Percentiles rank a stretch among this genome's conserved stretches.
Evolutionary conservation across 306 rosid species (phyloP).

Genomic region (Trifolium subterraneum): DNA sequence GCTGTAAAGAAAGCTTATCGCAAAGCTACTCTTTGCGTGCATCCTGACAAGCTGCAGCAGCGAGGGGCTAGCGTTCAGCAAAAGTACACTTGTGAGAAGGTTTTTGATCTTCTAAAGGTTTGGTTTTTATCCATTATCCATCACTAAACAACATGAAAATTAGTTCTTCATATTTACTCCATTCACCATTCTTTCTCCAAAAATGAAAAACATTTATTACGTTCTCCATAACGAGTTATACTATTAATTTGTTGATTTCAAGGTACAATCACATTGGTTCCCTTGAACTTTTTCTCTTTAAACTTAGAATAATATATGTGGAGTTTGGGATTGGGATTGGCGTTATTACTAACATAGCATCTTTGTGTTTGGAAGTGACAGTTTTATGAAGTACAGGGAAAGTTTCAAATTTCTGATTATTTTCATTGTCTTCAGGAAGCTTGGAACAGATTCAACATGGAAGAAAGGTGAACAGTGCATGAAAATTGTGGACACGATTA

Average conservation of each 20-base stretch:
- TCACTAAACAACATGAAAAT: slow-evolving; percentile 30
- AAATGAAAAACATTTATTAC: background rate
- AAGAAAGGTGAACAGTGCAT: slow-evolving; percentile 63
- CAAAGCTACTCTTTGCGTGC: slow-evolving; percentile 88
- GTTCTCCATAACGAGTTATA: background rate
- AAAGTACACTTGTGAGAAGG: slow-evolving; percentile 90
- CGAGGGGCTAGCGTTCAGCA: slow-evolving; percentile 94
- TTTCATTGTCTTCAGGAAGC: slow-evolving; percentile 70
- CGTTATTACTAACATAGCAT: background rate
- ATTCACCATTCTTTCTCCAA: slow-evolving; percentile 6
- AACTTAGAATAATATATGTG: slow-evolving; percentile 13
- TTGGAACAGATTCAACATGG: slow-evolving; percentile 89
- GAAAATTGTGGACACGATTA: background rate
- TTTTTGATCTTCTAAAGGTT: slow-evolving; percentile 96
- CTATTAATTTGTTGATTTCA: slow-evolving; percentile 12
- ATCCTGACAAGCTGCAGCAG: slow-evolving; percentile 97
- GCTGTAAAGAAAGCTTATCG: slow-evolving; percentile 91
- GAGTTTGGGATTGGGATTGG: background rate
- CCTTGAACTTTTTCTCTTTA: background rate
- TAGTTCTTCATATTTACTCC: slow-evolving; percentile 13
- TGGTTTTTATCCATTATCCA: slow-evolving; percentile 28
- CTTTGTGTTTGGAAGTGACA: slow-evolving; percentile 13
- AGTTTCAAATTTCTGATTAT: slow-evolving; percentile 13
- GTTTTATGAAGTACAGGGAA: slow-evolving; percentile 3
- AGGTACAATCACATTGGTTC: background rate